Conservation (phyloP, 768 basidiomycete genomes). For the Termitomyces sp. region DNA sequence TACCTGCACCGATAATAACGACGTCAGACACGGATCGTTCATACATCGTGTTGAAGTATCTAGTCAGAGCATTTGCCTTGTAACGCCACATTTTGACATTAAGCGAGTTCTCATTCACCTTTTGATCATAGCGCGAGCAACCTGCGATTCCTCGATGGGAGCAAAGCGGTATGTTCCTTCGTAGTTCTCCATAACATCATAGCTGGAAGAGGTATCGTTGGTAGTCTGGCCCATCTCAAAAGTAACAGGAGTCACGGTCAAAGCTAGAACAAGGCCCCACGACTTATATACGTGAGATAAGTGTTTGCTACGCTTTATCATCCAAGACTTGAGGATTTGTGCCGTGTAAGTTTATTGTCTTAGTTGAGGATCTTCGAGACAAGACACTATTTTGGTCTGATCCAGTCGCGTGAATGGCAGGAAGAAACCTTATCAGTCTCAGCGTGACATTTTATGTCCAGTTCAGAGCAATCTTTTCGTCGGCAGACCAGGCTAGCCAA, state of each 20-base stretch:
- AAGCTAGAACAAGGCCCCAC: background rate
- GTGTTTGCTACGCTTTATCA: background rate
- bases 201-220: constrained; percentile 17
- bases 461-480: no score
- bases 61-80: constrained; percentile 19
- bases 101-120: constrained; percentile 35
- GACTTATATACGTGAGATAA: constrained; percentile 1
- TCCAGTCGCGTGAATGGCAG: background rate
- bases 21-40: constrained; percentile 74
- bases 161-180: constrained; percentile 66
- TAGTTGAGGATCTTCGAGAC: background rate
- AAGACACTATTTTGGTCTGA: background rate
- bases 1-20: constrained; percentile 73
- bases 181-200: constrained; percentile 50
- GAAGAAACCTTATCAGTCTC: background rate
- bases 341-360: no score
- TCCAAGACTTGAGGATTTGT: no score
- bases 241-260: constrained; percentile 12
- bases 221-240: constrained; percentile 6
- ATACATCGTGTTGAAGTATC: constrained; percentile 74
- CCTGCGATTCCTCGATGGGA: constrained; percentile 73
- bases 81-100: background rate
- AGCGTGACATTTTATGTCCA: background rate
- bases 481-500: no score
- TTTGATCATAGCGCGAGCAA: constrained; percentile 75